These are phyloP conservation scores for Metarhizium robertsii DNA, from an alignment of 2,329 filamentous ascomycete genomes.

Conservation along the genomic window DNA sequence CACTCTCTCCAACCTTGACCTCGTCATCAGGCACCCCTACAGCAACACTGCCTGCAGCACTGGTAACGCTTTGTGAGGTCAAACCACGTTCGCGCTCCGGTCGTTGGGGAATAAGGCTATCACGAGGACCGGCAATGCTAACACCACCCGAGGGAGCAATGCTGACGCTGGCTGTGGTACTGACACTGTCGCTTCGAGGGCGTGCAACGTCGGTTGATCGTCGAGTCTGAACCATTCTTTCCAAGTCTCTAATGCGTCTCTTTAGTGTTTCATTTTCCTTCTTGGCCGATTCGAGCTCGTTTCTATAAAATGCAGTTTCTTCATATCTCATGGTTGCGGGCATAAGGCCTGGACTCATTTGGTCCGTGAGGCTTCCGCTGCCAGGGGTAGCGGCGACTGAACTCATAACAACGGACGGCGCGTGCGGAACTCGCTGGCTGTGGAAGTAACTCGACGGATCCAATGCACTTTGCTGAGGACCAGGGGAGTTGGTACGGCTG, in stretches of 20 bases:
- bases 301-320: conserved; percentile 49
- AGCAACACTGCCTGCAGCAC: conserved; percentile 33
- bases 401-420: conserved; percentile 23
- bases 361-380: conserved; percentile 22
- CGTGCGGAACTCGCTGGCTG: conserved; percentile 31
- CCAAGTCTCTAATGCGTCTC: conserved; percentile 51
- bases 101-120: conserved; percentile 18
- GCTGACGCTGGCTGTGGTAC: conserved; percentile 41
- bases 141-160: conserved; percentile 26
- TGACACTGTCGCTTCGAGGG: conserved; percentile 41
- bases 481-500: conserved; percentile 41
- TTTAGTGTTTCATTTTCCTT: conserved; percentile 55
- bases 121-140: conserved; percentile 37
- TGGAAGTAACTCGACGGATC: conserved; percentile 38
- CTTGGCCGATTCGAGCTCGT: conserved; percentile 52
- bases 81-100: conserved; percentile 33
- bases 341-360: conserved; percentile 45
- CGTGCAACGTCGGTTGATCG: conserved; percentile 37
- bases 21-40: conserved; percentile 52
- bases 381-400: conserved; percentile 32
- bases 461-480: conserved; percentile 33
- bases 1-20: conserved; percentile 52
- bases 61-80: conserved; percentile 33
- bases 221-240: conserved; percentile 42
- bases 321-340: conserved; percentile 52